Evolutionary conservation across 73 alveolate species (phyloP).

Genomic region (Paramecium pentaurelia): DNA sequence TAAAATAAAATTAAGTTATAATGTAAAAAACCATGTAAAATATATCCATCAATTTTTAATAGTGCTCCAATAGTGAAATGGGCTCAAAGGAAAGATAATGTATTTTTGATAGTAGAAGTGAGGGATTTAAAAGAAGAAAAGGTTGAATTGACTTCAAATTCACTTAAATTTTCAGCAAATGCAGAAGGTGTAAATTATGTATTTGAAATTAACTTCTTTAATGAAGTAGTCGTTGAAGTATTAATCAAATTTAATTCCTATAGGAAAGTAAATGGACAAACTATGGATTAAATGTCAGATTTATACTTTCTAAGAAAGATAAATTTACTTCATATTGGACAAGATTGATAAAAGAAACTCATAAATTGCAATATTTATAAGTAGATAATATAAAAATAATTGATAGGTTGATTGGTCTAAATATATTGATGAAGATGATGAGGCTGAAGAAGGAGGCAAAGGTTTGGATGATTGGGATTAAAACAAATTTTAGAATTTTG

Average conservation of each 20-base stretch:
- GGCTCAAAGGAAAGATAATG: conserved; percentile 90
- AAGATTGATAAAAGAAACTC: conserved; percentile 65
- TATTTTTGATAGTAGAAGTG: conserved; percentile 80
- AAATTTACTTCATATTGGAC: conserved; percentile 75
- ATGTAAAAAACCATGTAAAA: conserved; percentile 19
- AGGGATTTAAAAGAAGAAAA: conserved; percentile 76
- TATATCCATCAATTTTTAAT: not conserved
- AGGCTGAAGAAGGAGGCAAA: conserved; percentile 73
- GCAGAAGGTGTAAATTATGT: conserved; percentile 66
- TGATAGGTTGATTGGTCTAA: conserved; percentile 66
- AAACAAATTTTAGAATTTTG: conserved; percentile 57
- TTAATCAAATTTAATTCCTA: conserved; percentile 32
- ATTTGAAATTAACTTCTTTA: conserved; percentile 64
- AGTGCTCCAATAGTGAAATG: conserved; percentile 83
- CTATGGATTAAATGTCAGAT: conserved; percentile 39
- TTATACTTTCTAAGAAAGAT: conserved; percentile 61
- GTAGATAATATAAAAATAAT: conserved; percentile 46
- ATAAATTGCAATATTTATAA: conserved; percentile 22
- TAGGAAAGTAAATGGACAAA: conserved; percentile 59
- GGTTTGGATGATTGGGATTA: conserved; percentile 71
- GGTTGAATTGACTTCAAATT: conserved; percentile 73
- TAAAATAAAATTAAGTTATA: not conserved
- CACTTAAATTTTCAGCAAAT: conserved; percentile 62
- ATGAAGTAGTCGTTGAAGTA: conserved; percentile 66
- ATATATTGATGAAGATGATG: conserved; percentile 74